These are phyloP conservation scores for Cylindrotheca closterium DNA, from an alignment of 108 stramenopile species.

Conservation along the genomic window DNA sequence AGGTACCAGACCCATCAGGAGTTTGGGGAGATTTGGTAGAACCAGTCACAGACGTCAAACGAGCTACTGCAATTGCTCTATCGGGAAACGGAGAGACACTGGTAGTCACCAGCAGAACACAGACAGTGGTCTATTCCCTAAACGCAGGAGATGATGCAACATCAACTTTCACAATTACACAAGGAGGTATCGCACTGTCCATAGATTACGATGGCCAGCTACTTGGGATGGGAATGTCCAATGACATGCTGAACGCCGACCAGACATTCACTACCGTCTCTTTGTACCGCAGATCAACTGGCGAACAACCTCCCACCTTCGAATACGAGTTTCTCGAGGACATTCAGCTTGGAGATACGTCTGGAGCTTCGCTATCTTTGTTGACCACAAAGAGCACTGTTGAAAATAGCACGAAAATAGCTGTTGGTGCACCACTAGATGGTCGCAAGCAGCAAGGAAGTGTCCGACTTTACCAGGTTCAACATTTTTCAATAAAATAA, in stretches of 20 bases:
- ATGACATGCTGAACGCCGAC: background rate
- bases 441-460: background rate
- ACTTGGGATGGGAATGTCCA: background rate
- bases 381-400: background rate
- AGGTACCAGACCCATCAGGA: background rate
- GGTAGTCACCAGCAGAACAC: background rate
- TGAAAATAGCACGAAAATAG: background rate
- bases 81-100: constrained; percentile 4
- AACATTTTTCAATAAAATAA: background rate
- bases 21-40: background rate
- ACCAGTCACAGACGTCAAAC: background rate
- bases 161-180: background rate
- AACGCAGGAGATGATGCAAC: background rate
- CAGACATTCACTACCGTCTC: background rate
- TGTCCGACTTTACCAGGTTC: background rate
- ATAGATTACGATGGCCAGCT: background rate
- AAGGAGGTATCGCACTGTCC: background rate
- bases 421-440: background rate
- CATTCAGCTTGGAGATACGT: background rate
- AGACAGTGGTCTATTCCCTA: background rate
- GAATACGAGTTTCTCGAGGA: background rate
- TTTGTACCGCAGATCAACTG: background rate
- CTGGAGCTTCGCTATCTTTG: background rate
- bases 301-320: background rate
- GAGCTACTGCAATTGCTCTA: background rate